phyloP scores from a whole-genome alignment of 305 asterid species.

The Solanum chacoense region DNA sequence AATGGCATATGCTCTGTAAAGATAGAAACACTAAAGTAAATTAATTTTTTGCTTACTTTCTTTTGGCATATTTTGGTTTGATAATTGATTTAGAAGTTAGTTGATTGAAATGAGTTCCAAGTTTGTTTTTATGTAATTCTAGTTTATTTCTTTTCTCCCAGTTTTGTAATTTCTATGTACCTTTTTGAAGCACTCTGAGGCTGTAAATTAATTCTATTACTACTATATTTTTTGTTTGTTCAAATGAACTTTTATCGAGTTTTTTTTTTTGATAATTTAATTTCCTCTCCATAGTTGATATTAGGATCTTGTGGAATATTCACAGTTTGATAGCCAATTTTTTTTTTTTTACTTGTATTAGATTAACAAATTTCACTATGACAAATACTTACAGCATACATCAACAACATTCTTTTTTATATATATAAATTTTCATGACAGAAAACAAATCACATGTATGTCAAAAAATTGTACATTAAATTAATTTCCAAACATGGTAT shows the following conservation, averaged over 20 bases:
- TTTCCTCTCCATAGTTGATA: background rate
- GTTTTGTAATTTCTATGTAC: background rate
- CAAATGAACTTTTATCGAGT: background rate
- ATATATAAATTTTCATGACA: too few species aligned
- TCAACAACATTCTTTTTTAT: too few species aligned
- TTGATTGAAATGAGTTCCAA: background rate
- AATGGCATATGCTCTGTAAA: constrained; percentile 77
- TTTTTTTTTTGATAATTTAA: too few species aligned
- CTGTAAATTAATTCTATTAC: background rate
- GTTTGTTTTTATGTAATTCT: background rate
- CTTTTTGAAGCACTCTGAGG: background rate
- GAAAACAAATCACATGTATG: too few species aligned
- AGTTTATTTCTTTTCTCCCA: background rate
- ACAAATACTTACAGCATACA: too few species aligned
- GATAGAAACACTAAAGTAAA: constrained; percentile 46
- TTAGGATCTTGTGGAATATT: background rate
- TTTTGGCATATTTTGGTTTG: background rate
- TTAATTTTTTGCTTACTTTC: constrained; percentile 5
- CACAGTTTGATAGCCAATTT: too few species aligned
- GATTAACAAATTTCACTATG: too few species aligned
- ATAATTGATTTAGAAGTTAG: background rate
- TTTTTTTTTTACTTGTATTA: too few species aligned
- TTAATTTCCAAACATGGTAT: too few species aligned
- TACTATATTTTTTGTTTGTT: background rate
- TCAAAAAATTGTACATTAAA: too few species aligned